Evolutionary conservation across 1,139 yeast genomes (phyloP), one percentile per base, ranked within the genome.

Genomic region (Protomyces inouyei): DNA sequence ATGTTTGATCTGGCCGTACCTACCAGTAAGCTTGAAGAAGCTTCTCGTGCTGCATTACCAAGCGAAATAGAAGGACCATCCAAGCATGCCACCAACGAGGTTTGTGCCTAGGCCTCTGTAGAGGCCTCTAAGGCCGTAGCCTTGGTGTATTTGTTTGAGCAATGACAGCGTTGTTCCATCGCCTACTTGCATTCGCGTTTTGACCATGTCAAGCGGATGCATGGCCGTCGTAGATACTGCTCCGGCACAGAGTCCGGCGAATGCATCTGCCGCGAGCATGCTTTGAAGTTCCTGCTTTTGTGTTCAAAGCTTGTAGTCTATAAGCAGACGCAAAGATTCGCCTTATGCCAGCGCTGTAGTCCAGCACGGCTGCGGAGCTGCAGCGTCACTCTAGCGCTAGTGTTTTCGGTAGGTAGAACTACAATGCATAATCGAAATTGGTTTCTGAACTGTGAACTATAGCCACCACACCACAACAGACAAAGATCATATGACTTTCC

Each of bases 21-120:
- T 43, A 16, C 18, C 16, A 5, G 18, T 43, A 3, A 43, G 48
- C 48, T 16, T 4, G 43, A 12, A 5, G 25, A 18, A 18, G 25
- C 12, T 18, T 18, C n/a, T 18, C 25, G 25, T 6, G 25, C 48
- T 10, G 23, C 14, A 43, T 10, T 92, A 93, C 45, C 88, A 76
- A 23, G 85, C 81, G 74, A 93, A 93, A 72, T 93, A 93, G 10
- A 88, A 73, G 0, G 91, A 88, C 98, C 98, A 93, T 0, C 96
- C 95, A 0, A 85, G 73, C 0, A 95, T 84, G 69, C 91, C 90
- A 0, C 98, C 98, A 0, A 88, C 65, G 2, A 92, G 72, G 72
- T 92, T 93, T 1, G 96, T 92, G 0, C 84, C 78, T 1, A 93
- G 77, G 0, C 98, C 98, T 65, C 97, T 79, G 72, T 93, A 93